Percentiles rank a stretch among this genome's conserved stretches.
phyloP scores from a whole-genome alignment of 139 green algal genomes.

The Yamagishiella unicocca region DNA sequence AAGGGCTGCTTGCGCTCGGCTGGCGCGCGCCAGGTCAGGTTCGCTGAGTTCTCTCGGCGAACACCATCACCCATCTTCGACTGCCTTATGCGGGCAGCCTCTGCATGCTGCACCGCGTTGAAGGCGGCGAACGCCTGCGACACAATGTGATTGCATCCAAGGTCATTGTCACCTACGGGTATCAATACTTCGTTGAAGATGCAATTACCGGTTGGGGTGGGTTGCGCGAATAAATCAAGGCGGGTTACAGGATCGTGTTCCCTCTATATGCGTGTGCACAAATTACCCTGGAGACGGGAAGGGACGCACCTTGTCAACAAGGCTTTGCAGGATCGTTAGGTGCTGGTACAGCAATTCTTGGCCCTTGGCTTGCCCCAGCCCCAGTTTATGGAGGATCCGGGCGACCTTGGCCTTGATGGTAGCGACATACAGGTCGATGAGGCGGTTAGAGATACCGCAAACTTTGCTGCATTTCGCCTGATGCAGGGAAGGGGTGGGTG shows the following conservation, averaged over 20 bases:
- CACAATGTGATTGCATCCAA: too few relatives aligned
- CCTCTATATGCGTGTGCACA: too few relatives aligned
- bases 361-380: background rate
- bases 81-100: slow-evolving; percentile 7
- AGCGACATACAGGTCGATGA: slow-evolving; percentile 38
- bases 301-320: slow-evolving; percentile 19
- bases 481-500: background rate
- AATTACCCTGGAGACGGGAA: too few relatives aligned
- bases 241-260: too few relatives aligned
- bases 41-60: background rate
- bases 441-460: background rate
- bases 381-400: slow-evolving; percentile 28
- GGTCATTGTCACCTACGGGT: background rate
- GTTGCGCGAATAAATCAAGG: too few relatives aligned
- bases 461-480: slow-evolving; percentile 39
- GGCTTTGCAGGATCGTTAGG: background rate
- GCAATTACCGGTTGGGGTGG: too few relatives aligned
- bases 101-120: slow-evolving; percentile 12
- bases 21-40: slow-evolving; percentile 21
- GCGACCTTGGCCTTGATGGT: slow-evolving; percentile 46
- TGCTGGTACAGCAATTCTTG: slow-evolving; percentile 41
- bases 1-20: background rate
- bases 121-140: slow-evolving; percentile 12
- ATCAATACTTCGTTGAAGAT: too few relatives aligned
- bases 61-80: background rate